These are phyloP conservation scores for Nicotiana obtusifolia DNA, from an alignment of 257 asterid species.

Conservation along the genomic window DNA sequence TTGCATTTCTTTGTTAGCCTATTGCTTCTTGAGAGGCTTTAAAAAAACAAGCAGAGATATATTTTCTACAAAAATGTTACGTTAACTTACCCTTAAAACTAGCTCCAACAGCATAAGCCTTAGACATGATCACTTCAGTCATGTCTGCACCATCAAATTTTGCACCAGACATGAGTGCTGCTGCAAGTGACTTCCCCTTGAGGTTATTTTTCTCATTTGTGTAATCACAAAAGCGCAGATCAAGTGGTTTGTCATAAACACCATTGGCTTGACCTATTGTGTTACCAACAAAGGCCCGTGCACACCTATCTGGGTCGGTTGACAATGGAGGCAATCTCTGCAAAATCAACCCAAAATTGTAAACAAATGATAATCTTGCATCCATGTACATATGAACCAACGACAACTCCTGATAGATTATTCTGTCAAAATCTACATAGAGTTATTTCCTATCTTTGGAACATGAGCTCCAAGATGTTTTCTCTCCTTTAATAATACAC, in stretches of 20 bases:
- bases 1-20: neutral
- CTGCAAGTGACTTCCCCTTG: constrained; percentile 84
- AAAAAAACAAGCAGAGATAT: neutral
- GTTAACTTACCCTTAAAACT: constrained; percentile 67
- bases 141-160: constrained; percentile 96
- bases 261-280: constrained; percentile 98
- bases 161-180: constrained; percentile 95
- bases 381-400: neutral
- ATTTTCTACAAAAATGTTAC: neutral
- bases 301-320: constrained; percentile 72
- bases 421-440: neutral
- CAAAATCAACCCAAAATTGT: constrained; percentile 20
- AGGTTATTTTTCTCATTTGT: constrained; percentile 86
- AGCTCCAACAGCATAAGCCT: constrained; percentile 96
- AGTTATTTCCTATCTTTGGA: neutral
- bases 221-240: constrained; percentile 89
- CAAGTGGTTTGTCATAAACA: constrained; percentile 92
- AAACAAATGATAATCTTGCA: neutral
- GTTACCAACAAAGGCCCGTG: constrained; percentile 90
- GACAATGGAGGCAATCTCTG: constrained; percentile 97
- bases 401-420: neutral
- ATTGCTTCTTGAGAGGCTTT: neutral
- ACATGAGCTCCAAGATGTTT: neutral
- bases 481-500: neutral
- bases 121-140: constrained; percentile 92